phyloP scores from a whole-genome alignment of 352 stramenopile genomes.

The Pythium utonaiense region DNA sequence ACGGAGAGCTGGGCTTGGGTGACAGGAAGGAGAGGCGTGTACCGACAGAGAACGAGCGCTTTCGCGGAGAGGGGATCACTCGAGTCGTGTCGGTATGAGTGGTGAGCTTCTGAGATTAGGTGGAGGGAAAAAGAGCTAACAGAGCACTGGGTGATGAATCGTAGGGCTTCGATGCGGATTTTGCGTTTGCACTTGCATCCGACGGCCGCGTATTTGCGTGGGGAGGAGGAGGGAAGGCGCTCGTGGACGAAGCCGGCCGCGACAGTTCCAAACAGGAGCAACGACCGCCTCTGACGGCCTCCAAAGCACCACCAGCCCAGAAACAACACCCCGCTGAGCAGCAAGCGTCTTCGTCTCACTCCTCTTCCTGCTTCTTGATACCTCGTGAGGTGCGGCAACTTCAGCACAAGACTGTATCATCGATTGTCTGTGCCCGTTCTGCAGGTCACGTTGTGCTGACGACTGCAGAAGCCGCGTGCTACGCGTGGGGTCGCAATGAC shows the following conservation, averaged over 20 bases:
- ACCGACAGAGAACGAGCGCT: conserved; percentile 53
- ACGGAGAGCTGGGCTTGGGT: conserved; percentile 60
- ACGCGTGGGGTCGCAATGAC: conserved; percentile 56
- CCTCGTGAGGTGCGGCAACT: conserved; percentile 38
- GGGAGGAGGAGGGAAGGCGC: conserved; percentile 65
- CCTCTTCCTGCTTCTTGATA: conserved; percentile 37
- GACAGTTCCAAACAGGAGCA: not conserved
- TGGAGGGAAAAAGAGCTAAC: not conserved
- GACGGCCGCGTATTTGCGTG: conserved; percentile 85
- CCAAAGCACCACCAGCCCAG: not conserved
- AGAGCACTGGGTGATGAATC: not conserved
- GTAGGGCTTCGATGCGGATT: conserved; percentile 65
- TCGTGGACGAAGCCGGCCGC: conserved; percentile 29
- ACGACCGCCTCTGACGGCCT: not conserved
- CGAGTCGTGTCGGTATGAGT: conserved; percentile 56
- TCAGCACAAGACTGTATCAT: conserved; percentile 18
- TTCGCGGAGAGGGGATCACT: conserved; percentile 40
- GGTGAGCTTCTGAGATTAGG: not conserved
- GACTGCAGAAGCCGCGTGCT: conserved; percentile 36
- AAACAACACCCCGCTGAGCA: not conserved
- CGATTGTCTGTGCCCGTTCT: conserved; percentile 42
- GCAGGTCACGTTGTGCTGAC: conserved; percentile 48
- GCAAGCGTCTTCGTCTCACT: not conserved
- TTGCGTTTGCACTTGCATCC: conserved; percentile 76
- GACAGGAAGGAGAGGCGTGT: conserved; percentile 34